Base-by-base conservation (phyloP, 805 yeast species). In the Nakazawaea wickerhamii region DNA sequence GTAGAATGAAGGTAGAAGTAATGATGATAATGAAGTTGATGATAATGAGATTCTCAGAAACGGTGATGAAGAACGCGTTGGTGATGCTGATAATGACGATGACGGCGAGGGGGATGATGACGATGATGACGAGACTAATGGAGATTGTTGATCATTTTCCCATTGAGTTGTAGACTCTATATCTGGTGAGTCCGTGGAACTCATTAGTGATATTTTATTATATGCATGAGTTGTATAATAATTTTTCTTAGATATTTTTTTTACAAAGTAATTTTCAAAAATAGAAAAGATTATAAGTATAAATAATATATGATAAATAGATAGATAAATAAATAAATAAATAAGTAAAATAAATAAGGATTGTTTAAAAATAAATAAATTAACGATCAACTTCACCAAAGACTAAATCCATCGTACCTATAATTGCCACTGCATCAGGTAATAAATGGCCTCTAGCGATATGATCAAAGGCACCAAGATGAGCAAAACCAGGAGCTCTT, bases 301-400 rank as follows among this genome's bases (percentile, higher is more conserved):
- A 21, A 35, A 15, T 32, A 22, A 45, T 41, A 26, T 34, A 37
- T 41, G 42, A 31, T 15, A 30, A 15, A 23, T 17, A n/a, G 26
- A 34, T 7, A 13, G 26, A 20, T 7, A 14, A 33, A 33, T 20
- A 33, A 35, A 35, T 35, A 35, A 35, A 30, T 14, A 28, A 25
- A 15, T 27, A 11, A 17, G 21, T 23, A 7, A 23, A 23, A 8
- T 23, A 23, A 23, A 23, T 23, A 7, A 23, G 10, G 10, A 23
- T 23, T 10, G 10, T 23, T 23, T 23, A 10, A 10, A 8, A 10
- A 15, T 30, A n/a, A n/a, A n/a, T n/a, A n/a, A n/a, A n/a, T n/a
- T n/a, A 86, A 69, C 95, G 89, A 70, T 87, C 95, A 55, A 87
- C 95, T 67, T 87, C 95, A 58, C 95, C 95, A 60, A 87, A 87